These are phyloP conservation scores for Cynanchum wilfordii DNA, from an alignment of 257 asterid species.

Conservation along the genomic window DNA sequence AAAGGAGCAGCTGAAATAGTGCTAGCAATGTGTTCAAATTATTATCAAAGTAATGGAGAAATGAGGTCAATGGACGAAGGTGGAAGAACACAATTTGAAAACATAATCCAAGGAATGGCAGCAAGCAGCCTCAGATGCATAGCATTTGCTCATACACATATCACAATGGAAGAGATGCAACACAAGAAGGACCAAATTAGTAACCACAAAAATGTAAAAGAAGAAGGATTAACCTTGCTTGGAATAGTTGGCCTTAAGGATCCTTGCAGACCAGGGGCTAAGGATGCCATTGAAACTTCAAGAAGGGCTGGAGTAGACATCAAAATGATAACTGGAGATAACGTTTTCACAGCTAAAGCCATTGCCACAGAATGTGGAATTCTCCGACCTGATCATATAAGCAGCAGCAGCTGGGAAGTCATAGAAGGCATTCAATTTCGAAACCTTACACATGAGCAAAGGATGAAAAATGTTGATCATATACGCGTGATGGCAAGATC, in stretches of 20 bases:
- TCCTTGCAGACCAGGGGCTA: conserved; percentile 23
- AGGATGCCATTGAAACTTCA: conserved; percentile 13
- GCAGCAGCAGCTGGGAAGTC: conserved; percentile 3
- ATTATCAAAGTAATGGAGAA: conserved; percentile 13
- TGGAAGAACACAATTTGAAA: conserved; percentile 6
- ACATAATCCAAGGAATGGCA: conserved; percentile 24
- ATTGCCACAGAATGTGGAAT: conserved; percentile 25
- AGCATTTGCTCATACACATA: conserved; percentile 20
- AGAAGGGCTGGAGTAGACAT: conserved; percentile 16
- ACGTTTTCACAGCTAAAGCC: conserved; percentile 23
- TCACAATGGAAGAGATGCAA: conserved; percentile 11
- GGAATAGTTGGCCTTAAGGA: conserved; percentile 22
- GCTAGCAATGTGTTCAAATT: conserved; percentile 18
- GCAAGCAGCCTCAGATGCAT: conserved; percentile 27
- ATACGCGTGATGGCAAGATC: conserved; percentile 25
- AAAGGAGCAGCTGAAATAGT: conserved; percentile 30
- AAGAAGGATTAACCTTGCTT: conserved; percentile 13
- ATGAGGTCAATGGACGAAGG: conserved; percentile 4
- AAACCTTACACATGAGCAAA: conserved; percentile 10
- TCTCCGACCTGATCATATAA: background rate
- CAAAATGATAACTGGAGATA: conserved; percentile 26
- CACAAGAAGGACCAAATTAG: background rate
- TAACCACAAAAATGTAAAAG: background rate
- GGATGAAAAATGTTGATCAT: conserved; percentile 15
- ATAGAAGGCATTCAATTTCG: conserved; percentile 20